Evolutionary conservation across 306 rosid species (phyloP), one percentile per base, ranked within the genome.

Genomic region (Quercus cerris): DNA sequence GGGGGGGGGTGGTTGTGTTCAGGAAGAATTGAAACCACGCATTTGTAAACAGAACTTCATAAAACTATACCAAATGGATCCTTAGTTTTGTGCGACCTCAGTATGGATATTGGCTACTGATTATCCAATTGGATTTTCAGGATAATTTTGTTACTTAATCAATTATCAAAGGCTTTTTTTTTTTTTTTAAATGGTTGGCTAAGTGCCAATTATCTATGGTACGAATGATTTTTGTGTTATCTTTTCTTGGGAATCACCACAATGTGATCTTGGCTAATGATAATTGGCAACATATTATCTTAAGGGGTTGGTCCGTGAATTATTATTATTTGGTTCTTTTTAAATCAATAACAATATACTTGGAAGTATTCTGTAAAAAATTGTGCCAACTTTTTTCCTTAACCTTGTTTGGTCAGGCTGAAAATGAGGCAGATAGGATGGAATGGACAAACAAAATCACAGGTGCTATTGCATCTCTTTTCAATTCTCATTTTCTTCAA

Each of bases 371-470:
- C 33, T 22, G 70, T 41, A 81, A 41, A 55, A 3, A 49, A 80
- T 22, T 38, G 18, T 75, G 75, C 46, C 56, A 41, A 70, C 75
- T 1, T 83, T 79, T 28, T 54, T 63, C 79, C 68, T 75, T 19
- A 70, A 49, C 51, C 51, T 82, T 81, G 31, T 88, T 84, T 84
- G 61, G 46, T 77, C 90, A 95, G 99, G 98, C 98, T 41, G 99
- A 95, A 87, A 95, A 91, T 81, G 99, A 95, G 84, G 97, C 92
- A 58, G 99, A 93, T 89, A 93, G 94, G 92, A 88, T 84, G 92
- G 99, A 93, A 83, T 95, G 98, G 99, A 84, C 87, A 78, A 89
- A 86, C 85, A 95, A 93, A 85, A 86, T 95, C 73, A 85, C 91
- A 15, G 94, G 90, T 85, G 98, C 94, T 74, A 91, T 95, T 78